Evolutionary conservation across 257 asterid species (phyloP), one percentile per base, ranked within the genome.

Genomic region (Datura wrightii): DNA sequence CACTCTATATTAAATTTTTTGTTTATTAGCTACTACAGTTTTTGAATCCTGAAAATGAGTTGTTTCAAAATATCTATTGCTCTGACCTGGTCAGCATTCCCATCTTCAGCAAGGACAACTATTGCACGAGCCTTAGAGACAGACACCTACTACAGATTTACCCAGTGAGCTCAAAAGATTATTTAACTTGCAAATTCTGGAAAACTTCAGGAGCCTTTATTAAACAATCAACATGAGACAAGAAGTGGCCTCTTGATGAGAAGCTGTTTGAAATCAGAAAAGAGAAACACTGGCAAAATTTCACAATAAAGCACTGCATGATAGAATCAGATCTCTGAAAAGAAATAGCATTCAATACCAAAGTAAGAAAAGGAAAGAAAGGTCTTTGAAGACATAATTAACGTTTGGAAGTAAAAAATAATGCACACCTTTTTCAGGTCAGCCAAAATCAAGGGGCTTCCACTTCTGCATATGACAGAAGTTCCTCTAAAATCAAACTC

Each of bases 41-140:
- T 24, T 79, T 79, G 66, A 84, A 72, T 48, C 46, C 31, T 83
- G 48, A 84, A 65, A 84, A 81, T 67, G 53, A 87, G 84, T 86
- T 53, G 74, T 80, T 72, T 79, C 46, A 70, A 76, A 52, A 39
- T 31, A 46, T 72, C 85, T 69, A 81, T 79, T 66, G 46, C 55
- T 82, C 90, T 88, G 85, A 94, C 98, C 97, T 92, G 97, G 84
- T 94, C 95, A 74, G 97, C 97, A 82, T 92, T 94, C 87, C 97
- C 97, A 86, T 94, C 98, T 86, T 94, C 97, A 83, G 97, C 98
- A 87, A 94, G 97, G 88, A 94, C 97, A 90, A 94, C 84, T 88
- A 94, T 91, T 79, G 97, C 97, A 87, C 97, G 97, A 55, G 98
- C 98, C 92, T 94, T 94, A 24, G 98, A 92, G 85, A 94, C 97